Conservation (phyloP, 2,329 filamentous ascomycete genomes). For the Aspergillus carbonarius region DNA sequence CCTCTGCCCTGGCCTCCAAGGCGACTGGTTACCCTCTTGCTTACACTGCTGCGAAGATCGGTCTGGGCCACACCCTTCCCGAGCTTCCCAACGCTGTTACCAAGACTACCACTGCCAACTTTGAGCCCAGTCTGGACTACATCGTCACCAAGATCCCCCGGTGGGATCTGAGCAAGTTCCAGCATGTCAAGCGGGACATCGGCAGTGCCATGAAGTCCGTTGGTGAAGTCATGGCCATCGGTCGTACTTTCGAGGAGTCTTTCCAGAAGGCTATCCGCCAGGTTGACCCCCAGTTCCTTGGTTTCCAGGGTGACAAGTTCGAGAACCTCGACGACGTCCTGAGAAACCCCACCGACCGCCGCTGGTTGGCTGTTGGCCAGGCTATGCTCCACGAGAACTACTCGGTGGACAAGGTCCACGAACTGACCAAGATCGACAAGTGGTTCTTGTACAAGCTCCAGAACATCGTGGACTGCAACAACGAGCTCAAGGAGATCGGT, state of each 20-base stretch:
- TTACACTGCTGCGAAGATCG: conserved; percentile 97
- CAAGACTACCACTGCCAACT: conserved; percentile 98
- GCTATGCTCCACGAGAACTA: conserved; percentile 98
- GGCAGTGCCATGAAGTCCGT: conserved; percentile 99
- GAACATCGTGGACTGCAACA: conserved; percentile 90
- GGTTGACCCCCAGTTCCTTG: conserved; percentile 87
- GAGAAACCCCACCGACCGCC: conserved; percentile 88
- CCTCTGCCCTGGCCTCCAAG: conserved; percentile 94
- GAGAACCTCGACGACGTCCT: conserved; percentile 88
- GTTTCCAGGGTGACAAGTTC: conserved; percentile 94
- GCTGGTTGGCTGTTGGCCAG: conserved; percentile 96
- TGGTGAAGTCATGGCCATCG: conserved; percentile 98
- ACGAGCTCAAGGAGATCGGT: conserved; percentile 79
- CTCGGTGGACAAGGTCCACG: conserved; percentile 85
- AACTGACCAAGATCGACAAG: conserved; percentile 97
- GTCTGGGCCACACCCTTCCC: conserved; percentile 89
- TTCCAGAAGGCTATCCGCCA: conserved; percentile 99
- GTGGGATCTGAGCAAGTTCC: conserved; percentile 98
- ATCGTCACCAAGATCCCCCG: conserved; percentile 98
- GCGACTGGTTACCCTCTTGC: conserved; percentile 96
- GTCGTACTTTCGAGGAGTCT: conserved; percentile 96
- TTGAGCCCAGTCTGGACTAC: conserved; percentile 95
- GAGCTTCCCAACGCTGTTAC: conserved; percentile 97
- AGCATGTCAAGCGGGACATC: conserved; percentile 96
- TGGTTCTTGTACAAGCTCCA: conserved; percentile 99